Base-by-base conservation (phyloP, 306 rosid genomes). In the Dicorynia guianensis region DNA sequence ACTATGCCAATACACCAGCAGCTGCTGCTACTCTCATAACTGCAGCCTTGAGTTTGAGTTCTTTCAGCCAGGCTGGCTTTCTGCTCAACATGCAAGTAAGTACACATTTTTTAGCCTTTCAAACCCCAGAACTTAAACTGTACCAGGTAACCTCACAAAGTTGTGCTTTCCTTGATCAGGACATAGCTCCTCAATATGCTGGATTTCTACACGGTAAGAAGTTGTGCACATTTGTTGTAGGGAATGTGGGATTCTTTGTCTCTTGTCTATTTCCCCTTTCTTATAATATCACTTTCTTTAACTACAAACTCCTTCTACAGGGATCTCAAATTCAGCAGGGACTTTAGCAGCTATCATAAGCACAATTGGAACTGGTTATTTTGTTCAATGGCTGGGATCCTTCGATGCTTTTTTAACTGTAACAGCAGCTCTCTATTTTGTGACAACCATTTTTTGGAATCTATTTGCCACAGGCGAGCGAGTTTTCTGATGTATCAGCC, bases 61-160 rank as follows among this genome's bases (percentile, higher is more conserved):
- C 98, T 74, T 94, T 94, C 85, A 92, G 96, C 83, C 97, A 92
- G 73, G 98, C 98, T 20, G 96, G 97, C n/a, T 94, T 81, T 79
- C 86, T 90, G 83, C 97, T 94, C 43, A 94, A 94, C 76, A 88
- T 92, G 43, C 98, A 94, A 73, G 98, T 94, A 86, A 79, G 95
- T 77, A 63, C 11, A 63, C 11, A 50, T 17, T 67, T 56, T 74
- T 63, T n/a, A 75, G 25, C 44, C 5, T 53, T 39, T 40, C 69
- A 30, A 38, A 48, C 46, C 20, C 6, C 25, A 55, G 61, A 33
- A 6, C 52, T 5, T 9, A 1, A 65, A 19, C 42, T 43, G 11
- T 35, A 66, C 25, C 35, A 3, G 64, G 55, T 65, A 75, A 59
- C 20, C 67, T 63, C 71, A 57, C 71, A 36, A 10, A 15, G 52